Conservation (phyloP, 108 stramenopile genomes). For the Skeletonema potamos region DNA sequence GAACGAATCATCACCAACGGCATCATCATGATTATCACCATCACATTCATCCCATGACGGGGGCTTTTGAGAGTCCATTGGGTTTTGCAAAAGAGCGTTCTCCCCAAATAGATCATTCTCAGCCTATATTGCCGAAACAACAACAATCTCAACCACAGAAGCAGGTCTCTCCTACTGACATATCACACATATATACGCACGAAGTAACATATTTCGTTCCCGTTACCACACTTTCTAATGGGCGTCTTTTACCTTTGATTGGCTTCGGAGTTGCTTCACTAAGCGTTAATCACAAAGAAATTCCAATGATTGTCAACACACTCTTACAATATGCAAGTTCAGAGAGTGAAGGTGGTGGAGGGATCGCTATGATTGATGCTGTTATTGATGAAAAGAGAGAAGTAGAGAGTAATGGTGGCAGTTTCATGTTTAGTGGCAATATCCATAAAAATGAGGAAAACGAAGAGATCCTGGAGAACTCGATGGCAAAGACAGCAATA, state of each 20-base stretch:
- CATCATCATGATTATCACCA: constrained; percentile 20
- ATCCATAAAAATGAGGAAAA: neutral
- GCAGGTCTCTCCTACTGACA: neutral
- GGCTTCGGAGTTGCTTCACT: constrained; percentile 36
- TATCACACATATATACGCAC: constrained; percentile 2
- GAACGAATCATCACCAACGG: constrained; percentile 21
- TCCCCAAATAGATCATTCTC: constrained; percentile 1
- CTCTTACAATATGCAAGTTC: constrained; percentile 36
- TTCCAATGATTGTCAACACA: constrained; percentile 32
- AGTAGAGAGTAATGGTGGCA: neutral
- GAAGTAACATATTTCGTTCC: constrained; percentile 16
- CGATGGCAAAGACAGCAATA: constrained; percentile 23
- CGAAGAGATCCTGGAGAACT: constrained; percentile 15
- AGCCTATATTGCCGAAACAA: neutral
- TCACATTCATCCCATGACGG: constrained; percentile 50
- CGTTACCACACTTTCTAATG: constrained; percentile 24
- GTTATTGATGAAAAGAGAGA: constrained; percentile 24
- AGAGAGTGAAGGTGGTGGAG: constrained; percentile 42
- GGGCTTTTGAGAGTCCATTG: constrained; percentile 29
- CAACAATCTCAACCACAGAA: neutral
- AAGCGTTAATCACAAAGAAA: constrained; percentile 37
- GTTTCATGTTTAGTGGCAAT: neutral
- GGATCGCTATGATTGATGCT: constrained; percentile 42
- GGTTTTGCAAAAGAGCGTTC: constrained; percentile 29
- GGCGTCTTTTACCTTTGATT: constrained; percentile 21